Evolutionary conservation across 805 yeast species (phyloP).

Genomic region (Yarrowia yakushimensis): DNA sequence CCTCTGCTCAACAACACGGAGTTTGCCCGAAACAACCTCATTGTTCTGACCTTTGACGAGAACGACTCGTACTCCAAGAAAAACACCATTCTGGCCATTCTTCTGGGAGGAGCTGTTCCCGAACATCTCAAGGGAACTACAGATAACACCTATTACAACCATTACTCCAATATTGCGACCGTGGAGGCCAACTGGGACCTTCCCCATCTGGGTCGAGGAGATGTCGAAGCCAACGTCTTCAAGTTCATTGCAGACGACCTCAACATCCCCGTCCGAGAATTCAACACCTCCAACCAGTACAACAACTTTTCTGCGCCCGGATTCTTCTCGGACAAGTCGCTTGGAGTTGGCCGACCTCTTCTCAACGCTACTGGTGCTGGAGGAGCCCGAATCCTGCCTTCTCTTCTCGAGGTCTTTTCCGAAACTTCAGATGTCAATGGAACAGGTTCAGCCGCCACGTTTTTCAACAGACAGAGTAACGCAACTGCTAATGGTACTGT

Average conservation of each 20-base stretch:
- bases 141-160: constrained; percentile 50
- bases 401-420: background rate
- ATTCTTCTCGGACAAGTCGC: constrained; percentile 2
- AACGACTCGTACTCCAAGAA: constrained; percentile 44
- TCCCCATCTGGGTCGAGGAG: constrained; percentile 49
- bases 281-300: constrained; percentile 19
- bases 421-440: background rate
- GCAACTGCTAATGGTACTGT: background rate
- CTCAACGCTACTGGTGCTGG: constrained; percentile 13
- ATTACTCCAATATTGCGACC: constrained; percentile 50
- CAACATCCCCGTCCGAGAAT: constrained; percentile 14
- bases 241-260: constrained; percentile 42
- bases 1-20: constrained; percentile 46
- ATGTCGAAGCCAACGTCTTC: constrained; percentile 51
- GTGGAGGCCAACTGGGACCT: constrained; percentile 52
- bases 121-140: constrained; percentile 43
- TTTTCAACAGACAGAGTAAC: background rate
- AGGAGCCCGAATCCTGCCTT: constrained; percentile 13
- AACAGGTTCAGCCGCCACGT: constrained; percentile 5
- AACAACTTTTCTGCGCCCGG: constrained; percentile 10
- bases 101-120: constrained; percentile 50
- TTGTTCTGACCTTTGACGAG: constrained; percentile 51
- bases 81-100: constrained; percentile 46
- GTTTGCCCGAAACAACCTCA: constrained; percentile 47
- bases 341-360: background rate